Evolutionary conservation across 2,329 filamentous ascomycete genomes (phyloP), one percentile per base, ranked within the genome.

Genomic region (Graphilbum ipis-grandicollis): DNA sequence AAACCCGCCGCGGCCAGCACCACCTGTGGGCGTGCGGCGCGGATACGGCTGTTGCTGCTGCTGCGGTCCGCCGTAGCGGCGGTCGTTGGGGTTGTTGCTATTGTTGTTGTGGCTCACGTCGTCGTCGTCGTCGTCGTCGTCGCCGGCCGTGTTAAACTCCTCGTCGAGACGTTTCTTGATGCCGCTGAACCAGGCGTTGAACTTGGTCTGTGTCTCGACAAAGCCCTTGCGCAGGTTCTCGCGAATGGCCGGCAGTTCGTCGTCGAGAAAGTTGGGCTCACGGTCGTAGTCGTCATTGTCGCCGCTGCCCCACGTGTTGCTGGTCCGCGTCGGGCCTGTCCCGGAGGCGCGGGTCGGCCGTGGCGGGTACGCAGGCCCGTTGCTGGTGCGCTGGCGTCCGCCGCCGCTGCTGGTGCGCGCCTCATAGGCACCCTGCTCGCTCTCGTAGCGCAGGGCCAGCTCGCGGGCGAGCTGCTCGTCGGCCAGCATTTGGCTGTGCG

Each of bases 201-300:
- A 81, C 52, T 82, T 92, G 38, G 72, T 76, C 59, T 96, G 90
- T 2, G 90, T 96, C 52, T 98, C 86, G 38, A 85, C 51, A 58
- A 98, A 98, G 4, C 90, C 90, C 59, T 96, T 92, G 52, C 79
- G 79, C 47, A 98, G 71, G 50, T 92, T 94, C 53, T 93, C 84
- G 46, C 77, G 78, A 52, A 98, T 94, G 35, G 88, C 75, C 2
- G 90, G 88, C 13, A 98, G 70, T 47, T 98, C 90, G 49, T 98
- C 90, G 48, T 98, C 90, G 47, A 96, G 73, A 56, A 98, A 98
- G 61, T 74, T n/a, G n/a, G n/a, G n/a, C n/a, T n/a, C n/a, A n/a
- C n/a, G n/a, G n/a, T n/a, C n/a, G n/a, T n/a, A n/a, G n/a, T n/a
- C n/a, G n/a, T n/a, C n/a, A n/a, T n/a, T 94, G 50, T 79, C 79